Base-by-base conservation (phyloP, 2,329 filamentous ascomycete species). In the Apiospora saccharicola region DNA sequence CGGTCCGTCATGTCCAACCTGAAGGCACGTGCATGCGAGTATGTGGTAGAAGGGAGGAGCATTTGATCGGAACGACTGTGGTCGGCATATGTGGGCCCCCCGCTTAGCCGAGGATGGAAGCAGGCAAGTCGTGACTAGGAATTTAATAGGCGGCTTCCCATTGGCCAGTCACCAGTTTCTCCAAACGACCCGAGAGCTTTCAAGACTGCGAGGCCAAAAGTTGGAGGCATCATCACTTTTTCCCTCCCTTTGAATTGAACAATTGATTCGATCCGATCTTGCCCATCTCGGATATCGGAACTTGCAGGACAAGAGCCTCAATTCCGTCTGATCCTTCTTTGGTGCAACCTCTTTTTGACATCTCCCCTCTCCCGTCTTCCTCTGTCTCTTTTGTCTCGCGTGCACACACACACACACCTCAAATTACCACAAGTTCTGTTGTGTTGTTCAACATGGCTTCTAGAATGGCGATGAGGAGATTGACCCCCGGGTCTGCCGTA, bases 401-500 rank as follows among this genome's bases (percentile, higher is more conserved):
- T 34, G 49, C 53, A 68, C 68, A 49, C n/a, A 64, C 49, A 41
- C 61, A 51, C 44, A 64, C 53, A 68, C 68, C 49, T 61, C 53
- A 19, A 37, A 37, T 37, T 19, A 61, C 34, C 30, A 30, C 53
- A 37, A 61, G 14, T 37, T 61, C 64, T 64, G 49, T 49, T 70
- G 74, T 75, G 49, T 49, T 70, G 74, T 75, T 51, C 71, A 81
- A 76, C 79, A 91, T 88, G 85, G 89, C 90, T 83, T 90, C 89
- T 82, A 89, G 88, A 84, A 90, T 91, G 86, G 88, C 89, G 81
- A 85, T 90, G 87, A 89, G 89, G 83, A 88, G 88, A 82, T 83
- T 91, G 80, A 85, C 87, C 81, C 81, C 85, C 79, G 85, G 85
- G 81, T 84, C 88, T 83, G 82, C 88, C 78, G 89, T 91, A 81